A percentile compares a stretch with the other conserved stretches of the same genome.
phyloP scores from a whole-genome alignment of 2,329 filamentous ascomycete genomes.

The Dendryphion nanum region DNA sequence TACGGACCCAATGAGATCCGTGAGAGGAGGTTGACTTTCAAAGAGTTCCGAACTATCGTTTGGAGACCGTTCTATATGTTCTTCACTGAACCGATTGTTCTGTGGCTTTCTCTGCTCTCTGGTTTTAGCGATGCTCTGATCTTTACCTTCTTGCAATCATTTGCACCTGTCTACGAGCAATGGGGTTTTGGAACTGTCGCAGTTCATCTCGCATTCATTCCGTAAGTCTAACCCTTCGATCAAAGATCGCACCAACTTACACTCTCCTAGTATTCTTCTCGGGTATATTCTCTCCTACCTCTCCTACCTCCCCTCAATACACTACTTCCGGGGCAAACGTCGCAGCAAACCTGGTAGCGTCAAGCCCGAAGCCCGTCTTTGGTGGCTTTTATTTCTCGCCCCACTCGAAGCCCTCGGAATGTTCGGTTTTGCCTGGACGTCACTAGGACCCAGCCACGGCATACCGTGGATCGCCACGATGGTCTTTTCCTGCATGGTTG shows the following conservation, averaged over 20 bases:
- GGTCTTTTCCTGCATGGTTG: conserved; percentile 64
- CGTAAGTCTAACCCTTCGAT: conserved; percentile 28
- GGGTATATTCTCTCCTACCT: conserved; percentile 65
- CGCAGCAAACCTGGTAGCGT: conserved; percentile 51
- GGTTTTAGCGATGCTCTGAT: conserved; percentile 73
- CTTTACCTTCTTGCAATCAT: conserved; percentile 74
- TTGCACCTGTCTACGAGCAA: conserved; percentile 64
- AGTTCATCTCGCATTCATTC: conserved; percentile 62
- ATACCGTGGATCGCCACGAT: conserved; percentile 68
- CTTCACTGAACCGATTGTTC: conserved; percentile 65
- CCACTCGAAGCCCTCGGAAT: conserved; percentile 65
- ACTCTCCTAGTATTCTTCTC: conserved; percentile 51
- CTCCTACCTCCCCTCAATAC: conserved; percentile 58
- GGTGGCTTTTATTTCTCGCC: conserved; percentile 63
- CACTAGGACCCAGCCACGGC: conserved; percentile 55
- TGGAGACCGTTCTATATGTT: conserved; percentile 67
- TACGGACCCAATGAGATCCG: conserved; percentile 69
- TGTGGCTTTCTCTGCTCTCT: conserved; percentile 66
- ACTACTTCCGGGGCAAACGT: conserved; percentile 45
- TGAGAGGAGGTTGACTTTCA: conserved; percentile 41
- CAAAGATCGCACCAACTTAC: conserved; percentile 1
- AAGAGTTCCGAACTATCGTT: conserved; percentile 50
- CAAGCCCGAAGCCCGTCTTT: conserved; percentile 65
- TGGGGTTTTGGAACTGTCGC: conserved; percentile 61
- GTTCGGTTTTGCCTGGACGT: conserved; percentile 69